A percentile compares a stretch with the other conserved stretches of the same genome.
Conservation (phyloP, 441 rosid species). For the Erodium moschatum region DNA sequence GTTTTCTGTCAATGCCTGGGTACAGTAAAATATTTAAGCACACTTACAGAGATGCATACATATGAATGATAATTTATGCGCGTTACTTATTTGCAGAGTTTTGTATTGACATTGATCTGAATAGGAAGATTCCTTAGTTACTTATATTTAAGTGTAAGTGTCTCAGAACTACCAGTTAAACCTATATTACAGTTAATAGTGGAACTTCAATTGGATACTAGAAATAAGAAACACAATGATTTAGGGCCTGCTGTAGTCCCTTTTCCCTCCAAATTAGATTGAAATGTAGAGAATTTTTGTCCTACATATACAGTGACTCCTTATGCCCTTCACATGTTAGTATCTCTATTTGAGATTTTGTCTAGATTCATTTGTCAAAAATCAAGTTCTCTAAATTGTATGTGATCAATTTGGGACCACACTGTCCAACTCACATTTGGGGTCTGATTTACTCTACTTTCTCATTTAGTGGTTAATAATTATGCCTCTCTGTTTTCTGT, state of each 20-base stretch:
- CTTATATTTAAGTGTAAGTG: background rate
- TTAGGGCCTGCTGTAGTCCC: background rate
- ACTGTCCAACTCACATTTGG: background rate
- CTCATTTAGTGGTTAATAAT: background rate
- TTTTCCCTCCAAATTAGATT: background rate
- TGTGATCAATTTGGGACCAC: background rate
- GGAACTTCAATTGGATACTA: background rate
- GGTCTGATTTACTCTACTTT: background rate
- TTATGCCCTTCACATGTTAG: background rate
- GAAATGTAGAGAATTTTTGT: background rate
- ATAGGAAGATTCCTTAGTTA: background rate
- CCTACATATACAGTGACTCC: background rate
- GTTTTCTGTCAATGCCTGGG: conserved; percentile 98
- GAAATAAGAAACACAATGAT: background rate
- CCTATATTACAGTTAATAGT: background rate
- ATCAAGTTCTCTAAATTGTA: background rate
- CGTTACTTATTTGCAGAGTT: background rate
- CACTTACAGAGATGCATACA: background rate
- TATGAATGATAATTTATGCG: background rate
- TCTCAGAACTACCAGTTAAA: background rate
- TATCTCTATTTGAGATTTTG: background rate
- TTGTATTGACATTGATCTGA: background rate
- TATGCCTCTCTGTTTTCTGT: background rate
- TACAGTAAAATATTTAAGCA: conserved; percentile 21
- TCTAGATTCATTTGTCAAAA: background rate